Evolutionary conservation across 1,139 yeast species (phyloP).

Genomic region (Geotrichum candidum): DNA sequence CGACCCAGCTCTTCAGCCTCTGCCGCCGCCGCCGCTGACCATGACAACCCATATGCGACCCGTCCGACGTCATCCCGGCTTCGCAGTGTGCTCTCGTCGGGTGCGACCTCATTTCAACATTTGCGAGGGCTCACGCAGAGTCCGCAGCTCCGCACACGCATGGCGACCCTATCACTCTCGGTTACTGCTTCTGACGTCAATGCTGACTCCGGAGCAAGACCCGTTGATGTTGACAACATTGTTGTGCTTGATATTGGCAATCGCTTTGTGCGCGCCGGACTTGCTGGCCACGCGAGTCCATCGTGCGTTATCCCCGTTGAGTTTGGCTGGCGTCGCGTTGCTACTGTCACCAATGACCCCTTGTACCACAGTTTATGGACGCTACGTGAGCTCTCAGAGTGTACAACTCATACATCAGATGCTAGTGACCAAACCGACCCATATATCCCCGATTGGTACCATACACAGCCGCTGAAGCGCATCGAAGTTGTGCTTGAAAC

Average conservation of each 20-base stretch:
- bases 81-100: not conserved
- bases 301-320: constrained; percentile 15
- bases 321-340: constrained; percentile 13
- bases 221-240: constrained; percentile 11
- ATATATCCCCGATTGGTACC: constrained; percentile 10
- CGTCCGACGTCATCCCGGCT: not conserved
- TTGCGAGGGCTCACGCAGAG: constrained; percentile 7
- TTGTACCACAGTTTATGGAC: constrained; percentile 9
- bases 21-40: not conserved
- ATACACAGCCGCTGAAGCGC: constrained; percentile 6
- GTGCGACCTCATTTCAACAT: not conserved
- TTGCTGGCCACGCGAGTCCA: constrained; percentile 16
- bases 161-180: constrained; percentile 16
- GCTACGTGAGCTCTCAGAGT: constrained; percentile 6
- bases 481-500: constrained; percentile 14
- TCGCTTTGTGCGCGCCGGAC: constrained; percentile 16
- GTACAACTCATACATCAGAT: not conserved
- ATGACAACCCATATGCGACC: not conserved
- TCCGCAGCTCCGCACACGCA: constrained; percentile 17
- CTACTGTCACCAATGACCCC: not conserved
- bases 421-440: not conserved
- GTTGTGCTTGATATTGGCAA: constrained; percentile 18
- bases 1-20: not conserved
- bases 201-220: not conserved
- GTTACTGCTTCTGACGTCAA: not conserved